These are phyloP conservation scores for Citrus unshiu DNA, from an alignment of 345 rosid species.

Conservation along the genomic window DNA sequence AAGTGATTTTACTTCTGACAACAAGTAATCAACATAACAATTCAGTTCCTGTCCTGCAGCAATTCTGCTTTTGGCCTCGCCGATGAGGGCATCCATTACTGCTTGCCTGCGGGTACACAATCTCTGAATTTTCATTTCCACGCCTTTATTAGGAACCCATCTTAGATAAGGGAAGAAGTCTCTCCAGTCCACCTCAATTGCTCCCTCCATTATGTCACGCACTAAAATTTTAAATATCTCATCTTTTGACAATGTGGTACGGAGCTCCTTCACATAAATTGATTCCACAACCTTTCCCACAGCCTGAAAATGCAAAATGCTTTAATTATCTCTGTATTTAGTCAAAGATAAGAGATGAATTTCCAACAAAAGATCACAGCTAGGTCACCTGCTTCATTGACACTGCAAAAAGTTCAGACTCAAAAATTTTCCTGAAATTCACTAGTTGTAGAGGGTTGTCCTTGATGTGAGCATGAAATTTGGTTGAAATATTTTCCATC, in stretches of 20 bases:
- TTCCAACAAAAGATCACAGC: slow-evolving; percentile 6
- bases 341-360: background rate
- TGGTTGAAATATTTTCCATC: slow-evolving; percentile 46
- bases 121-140: slow-evolving; percentile 47
- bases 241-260: slow-evolving; percentile 49
- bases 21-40: slow-evolving; percentile 55
- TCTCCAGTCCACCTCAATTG: slow-evolving; percentile 88
- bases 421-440: slow-evolving; percentile 73
- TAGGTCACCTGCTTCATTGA: slow-evolving; percentile 57
- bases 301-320: slow-evolving; percentile 31
- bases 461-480: slow-evolving; percentile 36
- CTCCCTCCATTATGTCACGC: slow-evolving; percentile 72
- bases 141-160: slow-evolving; percentile 71
- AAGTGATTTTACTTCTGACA: slow-evolving; percentile 58
- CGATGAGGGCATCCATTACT: background rate
- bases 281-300: slow-evolving; percentile 64
- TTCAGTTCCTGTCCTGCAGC: slow-evolving; percentile 40
- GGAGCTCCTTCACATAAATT: slow-evolving; percentile 62
- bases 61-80: no score
- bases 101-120: slow-evolving; percentile 50
- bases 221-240: slow-evolving; percentile 56
- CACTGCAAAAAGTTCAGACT: slow-evolving; percentile 66
- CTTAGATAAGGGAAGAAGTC: slow-evolving; percentile 84
- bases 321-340: background rate
- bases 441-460: slow-evolving; percentile 37